Percentiles rank a stretch among this genome's conserved stretches.
These are phyloP conservation scores for Rhizoclosmatium sp. DNA, from an alignment of 192 early-diverging fungal species.

Conservation along the genomic window DNA sequence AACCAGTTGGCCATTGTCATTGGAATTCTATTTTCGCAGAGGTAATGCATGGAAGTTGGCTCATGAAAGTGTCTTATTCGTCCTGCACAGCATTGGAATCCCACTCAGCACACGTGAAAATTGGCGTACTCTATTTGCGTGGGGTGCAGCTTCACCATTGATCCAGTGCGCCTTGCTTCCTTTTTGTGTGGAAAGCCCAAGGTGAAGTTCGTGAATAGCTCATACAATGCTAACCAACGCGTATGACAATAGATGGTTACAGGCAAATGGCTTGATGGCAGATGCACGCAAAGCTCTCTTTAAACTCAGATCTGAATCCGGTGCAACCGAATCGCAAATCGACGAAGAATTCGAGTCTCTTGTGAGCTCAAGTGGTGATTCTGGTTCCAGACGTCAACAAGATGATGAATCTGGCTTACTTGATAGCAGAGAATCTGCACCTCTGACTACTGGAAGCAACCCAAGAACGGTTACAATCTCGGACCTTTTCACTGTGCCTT, in stretches of 20 bases:
- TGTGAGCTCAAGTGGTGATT: neutral
- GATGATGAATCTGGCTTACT: slow-evolving; percentile 19
- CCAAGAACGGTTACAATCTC: slow-evolving; percentile 49
- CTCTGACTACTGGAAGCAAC: neutral
- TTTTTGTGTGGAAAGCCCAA: slow-evolving; percentile 83
- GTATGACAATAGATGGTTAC: slow-evolving; percentile 60
- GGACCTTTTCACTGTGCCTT: slow-evolving; percentile 62
- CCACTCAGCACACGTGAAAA: slow-evolving; percentile 50
- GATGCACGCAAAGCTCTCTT: slow-evolving; percentile 70
- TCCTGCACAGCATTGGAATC: slow-evolving; percentile 35
- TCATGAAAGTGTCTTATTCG: neutral
- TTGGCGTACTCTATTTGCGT: slow-evolving; percentile 79
- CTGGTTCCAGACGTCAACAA: neutral
- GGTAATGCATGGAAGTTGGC: slow-evolving; percentile 44
- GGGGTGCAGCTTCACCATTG: slow-evolving; percentile 55
- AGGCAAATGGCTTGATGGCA: slow-evolving; percentile 59
- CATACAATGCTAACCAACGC: neutral
- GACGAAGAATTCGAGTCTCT: slow-evolving; percentile 62
- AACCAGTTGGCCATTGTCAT: slow-evolving; percentile 86
- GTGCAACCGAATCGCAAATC: slow-evolving; percentile 56
- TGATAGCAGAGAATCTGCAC: neutral
- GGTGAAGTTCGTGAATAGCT: slow-evolving; percentile 11
- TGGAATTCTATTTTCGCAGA: slow-evolving; percentile 81
- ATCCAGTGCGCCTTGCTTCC: slow-evolving; percentile 72
- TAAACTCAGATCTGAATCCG: slow-evolving; percentile 49